Evolutionary conservation across 2,329 filamentous ascomycete genomes (phyloP).

Genomic region (Corniculantispora saksenae): DNA sequence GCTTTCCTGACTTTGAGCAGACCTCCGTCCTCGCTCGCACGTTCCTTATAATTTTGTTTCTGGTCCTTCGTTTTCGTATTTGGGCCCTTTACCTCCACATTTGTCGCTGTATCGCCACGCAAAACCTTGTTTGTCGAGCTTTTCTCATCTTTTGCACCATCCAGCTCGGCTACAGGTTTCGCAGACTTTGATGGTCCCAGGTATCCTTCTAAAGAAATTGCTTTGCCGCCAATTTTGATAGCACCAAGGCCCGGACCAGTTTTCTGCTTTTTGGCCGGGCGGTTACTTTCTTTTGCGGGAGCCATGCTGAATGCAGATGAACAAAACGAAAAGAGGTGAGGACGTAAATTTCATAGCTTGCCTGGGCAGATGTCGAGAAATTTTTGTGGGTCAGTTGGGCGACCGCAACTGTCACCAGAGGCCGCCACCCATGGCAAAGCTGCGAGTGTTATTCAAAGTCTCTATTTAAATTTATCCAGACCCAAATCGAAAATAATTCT

Average conservation of each 20-base stretch:
- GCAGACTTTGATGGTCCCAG: constrained; percentile 40
- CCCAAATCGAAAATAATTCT: background rate
- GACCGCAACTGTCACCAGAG: too few relatives aligned
- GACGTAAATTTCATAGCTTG: background rate
- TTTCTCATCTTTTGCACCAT: constrained; percentile 14
- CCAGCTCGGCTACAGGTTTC: constrained; percentile 20
- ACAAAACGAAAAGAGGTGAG: background rate
- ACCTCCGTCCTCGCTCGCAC: constrained; percentile 30
- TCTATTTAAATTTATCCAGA: background rate
- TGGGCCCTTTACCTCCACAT: background rate
- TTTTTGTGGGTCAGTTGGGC: background rate
- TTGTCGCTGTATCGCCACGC: background rate
- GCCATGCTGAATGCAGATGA: constrained; percentile 25
- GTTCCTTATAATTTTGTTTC: constrained; percentile 20
- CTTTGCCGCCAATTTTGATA: constrained; percentile 49
- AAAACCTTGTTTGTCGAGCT: background rate
- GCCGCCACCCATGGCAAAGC: background rate
- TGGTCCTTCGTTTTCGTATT: constrained; percentile 8
- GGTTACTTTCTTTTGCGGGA: constrained; percentile 26
- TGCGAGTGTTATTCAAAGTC: background rate
- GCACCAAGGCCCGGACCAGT: constrained; percentile 34
- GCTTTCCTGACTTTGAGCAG: constrained; percentile 57
- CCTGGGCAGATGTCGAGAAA: background rate
- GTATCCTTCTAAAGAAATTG: constrained; percentile 52
- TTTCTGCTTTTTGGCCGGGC: constrained; percentile 41